Percentiles rank a stretch among this genome's conserved stretches.
phyloP scores from a whole-genome alignment of 768 basidiomycete species.

The Psilocybe subaeruginosa region DNA sequence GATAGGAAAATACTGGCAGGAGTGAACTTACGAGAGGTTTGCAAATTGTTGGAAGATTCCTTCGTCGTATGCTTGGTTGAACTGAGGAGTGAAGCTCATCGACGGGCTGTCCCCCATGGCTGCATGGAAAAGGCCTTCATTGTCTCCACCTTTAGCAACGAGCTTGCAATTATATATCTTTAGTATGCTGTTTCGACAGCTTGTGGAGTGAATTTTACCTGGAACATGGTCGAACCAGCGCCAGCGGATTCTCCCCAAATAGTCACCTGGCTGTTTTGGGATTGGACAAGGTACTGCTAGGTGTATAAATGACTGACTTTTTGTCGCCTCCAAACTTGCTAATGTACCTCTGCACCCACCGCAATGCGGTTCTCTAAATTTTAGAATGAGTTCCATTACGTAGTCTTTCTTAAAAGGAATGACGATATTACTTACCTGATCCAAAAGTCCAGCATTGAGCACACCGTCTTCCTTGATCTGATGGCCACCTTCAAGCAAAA shows the following conservation, averaged over 20 bases:
- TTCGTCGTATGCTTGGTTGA: conserved; percentile 35
- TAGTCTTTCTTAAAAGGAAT: not conserved
- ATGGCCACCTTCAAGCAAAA: conserved; percentile 32
- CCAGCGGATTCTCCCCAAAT: conserved; percentile 49
- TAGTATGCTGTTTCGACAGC: not conserved
- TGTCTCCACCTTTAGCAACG: conserved; percentile 39
- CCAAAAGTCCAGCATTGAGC: conserved; percentile 41
- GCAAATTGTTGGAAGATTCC: conserved; percentile 38
- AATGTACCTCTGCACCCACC: conserved; percentile 42
- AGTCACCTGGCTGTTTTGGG: conserved; percentile 36
- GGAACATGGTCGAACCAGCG: conserved; percentile 45
- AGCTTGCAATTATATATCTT: conserved; percentile 26
- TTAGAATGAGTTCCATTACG: not conserved
- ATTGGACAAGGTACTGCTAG: not conserved
- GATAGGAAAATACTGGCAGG: not conserved
- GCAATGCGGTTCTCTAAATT: conserved; percentile 35
- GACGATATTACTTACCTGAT: conserved; percentile 33
- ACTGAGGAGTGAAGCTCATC: conserved; percentile 36
- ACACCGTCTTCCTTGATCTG: conserved; percentile 31
- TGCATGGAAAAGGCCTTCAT: conserved; percentile 39
- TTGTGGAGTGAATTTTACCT: conserved; percentile 18
- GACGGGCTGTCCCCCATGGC: conserved; percentile 50
- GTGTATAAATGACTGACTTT: conserved; percentile 21
- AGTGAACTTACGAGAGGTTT: conserved; percentile 35
- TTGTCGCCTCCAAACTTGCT: conserved; percentile 39